Base-by-base conservation (phyloP, 2,329 filamentous ascomycete genomes). In the Alternaria sp. region DNA sequence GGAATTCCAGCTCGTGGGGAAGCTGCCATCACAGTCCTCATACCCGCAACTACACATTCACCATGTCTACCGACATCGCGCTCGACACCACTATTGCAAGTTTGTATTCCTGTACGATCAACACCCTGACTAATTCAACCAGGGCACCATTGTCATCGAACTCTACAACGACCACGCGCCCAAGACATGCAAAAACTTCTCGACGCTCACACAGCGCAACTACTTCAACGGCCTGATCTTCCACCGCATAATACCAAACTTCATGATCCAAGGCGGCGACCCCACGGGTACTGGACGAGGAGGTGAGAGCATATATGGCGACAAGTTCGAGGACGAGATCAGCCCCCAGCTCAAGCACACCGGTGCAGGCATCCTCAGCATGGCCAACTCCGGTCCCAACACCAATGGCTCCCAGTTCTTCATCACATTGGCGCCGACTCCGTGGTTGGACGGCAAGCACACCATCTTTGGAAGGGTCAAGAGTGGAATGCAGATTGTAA, bases 371-470 rank as follows among this genome's bases (percentile, higher is more conserved):
- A 86, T 98, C n/a, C 83, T 99, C 72, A 93, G 90, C 82, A 99
- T 99, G 96, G 96, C 96, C 63, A 99, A 99, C 81, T 89, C 90
- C 15, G 96, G 96, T 0, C 92, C 93, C 9, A 89, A 98, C 80
- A 97, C 95, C 36, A 98, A 98, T 80, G 95, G 95, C 21, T 93
- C 89, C 62, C 96, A 98, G 82, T 99, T 98, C 82, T 98, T 98
- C 79, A 89, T 99, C 70, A 98, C 96, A 0, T 85, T 98, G 32
- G 95, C 93, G 8, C 95, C 95, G 5, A 95, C 96, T 15, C 96
- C 96, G 0, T 98, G 95, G 95, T 82, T 99, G 63, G 96, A 99
- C 81, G 93, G 94, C 21, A 97, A 97, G 81, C 95, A 99, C 80
- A 97, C 94, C 11, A 96, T 99, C 70, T 99, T 99, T 77, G 96